Evolutionary conservation across 139 green algal species (phyloP).

Genomic region (Chara braunii): DNA sequence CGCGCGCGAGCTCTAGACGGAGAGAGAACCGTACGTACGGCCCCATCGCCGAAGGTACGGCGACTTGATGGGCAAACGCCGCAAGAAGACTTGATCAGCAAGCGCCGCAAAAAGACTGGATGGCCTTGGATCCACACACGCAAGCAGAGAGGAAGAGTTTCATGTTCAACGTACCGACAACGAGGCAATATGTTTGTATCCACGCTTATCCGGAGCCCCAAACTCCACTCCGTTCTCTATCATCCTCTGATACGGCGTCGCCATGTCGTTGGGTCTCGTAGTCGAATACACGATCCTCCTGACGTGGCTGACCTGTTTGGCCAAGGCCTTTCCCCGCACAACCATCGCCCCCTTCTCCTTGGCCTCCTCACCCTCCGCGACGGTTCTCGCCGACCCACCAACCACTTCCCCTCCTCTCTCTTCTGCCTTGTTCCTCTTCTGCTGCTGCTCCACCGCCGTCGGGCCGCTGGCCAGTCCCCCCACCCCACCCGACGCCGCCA

Average conservation of each 20-base stretch:
- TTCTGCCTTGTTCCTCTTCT: not conserved
- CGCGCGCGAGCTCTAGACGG: too few species aligned
- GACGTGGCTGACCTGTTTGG: not conserved
- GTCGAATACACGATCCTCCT: constrained; percentile 56
- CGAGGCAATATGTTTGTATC: constrained; percentile 46
- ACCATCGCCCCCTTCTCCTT: too few species aligned
- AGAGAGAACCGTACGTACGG: too few species aligned
- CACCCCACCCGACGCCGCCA: constrained; percentile 1
- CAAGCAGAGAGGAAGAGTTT: not conserved
- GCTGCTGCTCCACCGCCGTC: constrained; percentile 2
- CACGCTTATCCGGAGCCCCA: constrained; percentile 50
- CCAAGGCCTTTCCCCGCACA: not conserved
- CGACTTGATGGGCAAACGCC: too few species aligned
- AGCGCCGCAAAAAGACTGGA: too few species aligned
- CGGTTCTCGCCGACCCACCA: too few species aligned
- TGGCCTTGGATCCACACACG: too few species aligned
- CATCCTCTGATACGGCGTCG: constrained; percentile 63
- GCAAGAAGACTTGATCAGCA: too few species aligned
- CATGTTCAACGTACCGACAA: constrained; percentile 49
- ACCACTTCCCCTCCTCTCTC: too few species aligned
- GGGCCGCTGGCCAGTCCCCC: not conserved
- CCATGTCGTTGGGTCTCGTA: constrained; percentile 63
- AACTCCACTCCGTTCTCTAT: constrained; percentile 59
- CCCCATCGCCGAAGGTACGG: too few species aligned
- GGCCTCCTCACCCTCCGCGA: too few species aligned